A percentile compares a stretch with the other conserved stretches of the same genome.
Evolutionary conservation across 176 grass and related monocot genomes (phyloP).

Genomic region (Pharus latifolius): DNA sequence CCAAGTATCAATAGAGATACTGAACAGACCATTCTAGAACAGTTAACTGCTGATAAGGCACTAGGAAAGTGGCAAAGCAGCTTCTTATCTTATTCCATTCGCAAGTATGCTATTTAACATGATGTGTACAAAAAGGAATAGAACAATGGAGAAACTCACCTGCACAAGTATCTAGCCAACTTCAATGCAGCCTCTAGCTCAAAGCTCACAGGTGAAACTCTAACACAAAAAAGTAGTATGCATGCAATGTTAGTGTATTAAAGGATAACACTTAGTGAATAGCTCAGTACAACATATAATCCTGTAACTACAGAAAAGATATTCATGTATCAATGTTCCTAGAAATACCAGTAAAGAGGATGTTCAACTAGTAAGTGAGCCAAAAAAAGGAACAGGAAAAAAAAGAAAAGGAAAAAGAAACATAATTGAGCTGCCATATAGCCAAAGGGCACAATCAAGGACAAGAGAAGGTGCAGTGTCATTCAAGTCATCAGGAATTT

Average conservation of each 20-base stretch:
- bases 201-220: constrained; percentile 99
- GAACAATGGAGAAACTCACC: constrained; percentile 30
- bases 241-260: constrained; percentile 3
- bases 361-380: not conserved
- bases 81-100: too few species aligned
- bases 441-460: not conserved
- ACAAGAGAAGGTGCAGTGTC: not conserved
- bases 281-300: constrained; percentile 1
- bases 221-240: constrained; percentile 26
- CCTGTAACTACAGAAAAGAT: not conserved
- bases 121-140: not conserved
- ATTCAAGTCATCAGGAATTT: not conserved
- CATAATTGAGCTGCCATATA: not conserved
- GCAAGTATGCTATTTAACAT: too few species aligned
- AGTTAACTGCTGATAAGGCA: not conserved
- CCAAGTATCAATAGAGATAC: not conserved
- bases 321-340: not conserved
- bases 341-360: not conserved
- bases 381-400: not conserved
- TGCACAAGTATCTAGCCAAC: constrained; percentile 90
- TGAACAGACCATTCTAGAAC: not conserved
- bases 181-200: constrained; percentile 97
- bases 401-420: not conserved
- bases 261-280: constrained; percentile 2
- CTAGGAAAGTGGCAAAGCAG: not conserved